phyloP scores from a whole-genome alignment of 1,284 basidiomycete species.

The Boletus semigastroideus region DNA sequence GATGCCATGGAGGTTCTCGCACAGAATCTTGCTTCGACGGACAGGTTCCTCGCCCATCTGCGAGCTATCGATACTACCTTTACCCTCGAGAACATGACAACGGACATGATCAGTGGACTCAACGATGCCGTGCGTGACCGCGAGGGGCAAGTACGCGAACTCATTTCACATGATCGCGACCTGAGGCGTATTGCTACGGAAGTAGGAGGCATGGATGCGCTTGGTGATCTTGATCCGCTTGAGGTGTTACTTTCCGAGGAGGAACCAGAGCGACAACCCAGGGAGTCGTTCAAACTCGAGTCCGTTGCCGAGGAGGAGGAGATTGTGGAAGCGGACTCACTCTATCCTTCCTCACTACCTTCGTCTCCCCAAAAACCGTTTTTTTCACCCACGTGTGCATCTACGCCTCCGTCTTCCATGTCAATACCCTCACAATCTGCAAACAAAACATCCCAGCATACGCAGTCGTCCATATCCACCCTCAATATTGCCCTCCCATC shows the following conservation, averaged over 20 bases:
- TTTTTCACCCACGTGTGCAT: conserved; percentile 11
- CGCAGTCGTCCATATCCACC: conserved; percentile 31
- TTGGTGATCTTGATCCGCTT: conserved; percentile 67
- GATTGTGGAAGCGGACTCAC: conserved; percentile 43
- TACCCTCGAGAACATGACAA: conserved; percentile 65
- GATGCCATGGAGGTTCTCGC: conserved; percentile 72
- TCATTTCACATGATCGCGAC: conserved; percentile 75
- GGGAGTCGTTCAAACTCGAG: conserved; percentile 31
- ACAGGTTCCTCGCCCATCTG: conserved; percentile 70
- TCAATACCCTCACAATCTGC: conserved; percentile 27
- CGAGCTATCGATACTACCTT: conserved; percentile 61
- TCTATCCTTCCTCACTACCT: conserved; percentile 26
- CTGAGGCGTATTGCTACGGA: conserved; percentile 74
- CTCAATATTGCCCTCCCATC: conserved; percentile 33
- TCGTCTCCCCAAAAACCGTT: conserved; percentile 31
- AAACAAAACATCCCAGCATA: conserved; percentile 19
- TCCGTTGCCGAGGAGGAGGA: conserved; percentile 51
- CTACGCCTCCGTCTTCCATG: conserved; percentile 15
- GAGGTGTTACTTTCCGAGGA: conserved; percentile 46
- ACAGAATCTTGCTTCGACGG: conserved; percentile 71
- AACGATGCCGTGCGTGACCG: conserved; percentile 73
- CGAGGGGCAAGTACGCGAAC: conserved; percentile 73
- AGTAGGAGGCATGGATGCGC: conserved; percentile 70
- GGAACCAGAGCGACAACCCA: conserved; percentile 16
- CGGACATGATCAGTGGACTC: conserved; percentile 73